These are phyloP conservation scores for Tolypocladium nubicola DNA, from an alignment of 2,329 filamentous ascomycete genomes.

Conservation along the genomic window DNA sequence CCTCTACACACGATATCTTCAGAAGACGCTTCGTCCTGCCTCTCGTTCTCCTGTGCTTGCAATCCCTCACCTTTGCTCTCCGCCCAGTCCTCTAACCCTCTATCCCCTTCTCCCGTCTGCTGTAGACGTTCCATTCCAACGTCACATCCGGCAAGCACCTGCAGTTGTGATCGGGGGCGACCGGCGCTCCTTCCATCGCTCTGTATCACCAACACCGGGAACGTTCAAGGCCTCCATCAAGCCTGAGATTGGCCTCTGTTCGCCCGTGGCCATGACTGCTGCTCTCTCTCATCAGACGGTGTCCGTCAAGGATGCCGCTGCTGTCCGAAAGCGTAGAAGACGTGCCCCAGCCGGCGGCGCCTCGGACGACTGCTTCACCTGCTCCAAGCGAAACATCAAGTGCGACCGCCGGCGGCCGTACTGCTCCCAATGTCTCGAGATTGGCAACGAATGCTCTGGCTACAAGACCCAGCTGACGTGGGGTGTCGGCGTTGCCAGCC, in stretches of 20 bases:
- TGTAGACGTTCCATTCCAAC: not conserved
- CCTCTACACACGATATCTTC: slow-evolving; percentile 4
- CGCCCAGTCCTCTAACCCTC: not conserved
- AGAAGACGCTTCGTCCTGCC: slow-evolving; percentile 1
- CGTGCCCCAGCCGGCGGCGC: slow-evolving; percentile 82
- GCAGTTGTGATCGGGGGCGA: not conserved
- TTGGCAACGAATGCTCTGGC: slow-evolving; percentile 85
- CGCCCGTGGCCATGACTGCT: slow-evolving; percentile 33
- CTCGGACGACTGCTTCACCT: slow-evolving; percentile 90
- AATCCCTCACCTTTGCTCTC: not conserved
- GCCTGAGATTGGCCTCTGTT: not conserved
- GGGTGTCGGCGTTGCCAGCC: slow-evolving; percentile 90
- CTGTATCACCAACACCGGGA: not conserved
- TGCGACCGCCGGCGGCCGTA: slow-evolving; percentile 91
- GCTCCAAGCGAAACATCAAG: slow-evolving; percentile 69
- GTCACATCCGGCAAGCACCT: not conserved
- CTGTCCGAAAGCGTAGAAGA: slow-evolving; percentile 65
- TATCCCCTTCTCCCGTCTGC: not conserved
- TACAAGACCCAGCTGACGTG: slow-evolving; percentile 97
- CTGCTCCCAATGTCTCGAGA: slow-evolving; percentile 86
- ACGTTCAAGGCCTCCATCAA: not conserved
- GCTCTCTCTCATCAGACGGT: slow-evolving; percentile 31
- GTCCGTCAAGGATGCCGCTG: slow-evolving; percentile 38
- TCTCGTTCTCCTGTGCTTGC: not conserved
- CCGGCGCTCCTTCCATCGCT: not conserved